phyloP scores from a whole-genome alignment of 805 yeast genomes.

The Middelhovenomyces tepae region DNA sequence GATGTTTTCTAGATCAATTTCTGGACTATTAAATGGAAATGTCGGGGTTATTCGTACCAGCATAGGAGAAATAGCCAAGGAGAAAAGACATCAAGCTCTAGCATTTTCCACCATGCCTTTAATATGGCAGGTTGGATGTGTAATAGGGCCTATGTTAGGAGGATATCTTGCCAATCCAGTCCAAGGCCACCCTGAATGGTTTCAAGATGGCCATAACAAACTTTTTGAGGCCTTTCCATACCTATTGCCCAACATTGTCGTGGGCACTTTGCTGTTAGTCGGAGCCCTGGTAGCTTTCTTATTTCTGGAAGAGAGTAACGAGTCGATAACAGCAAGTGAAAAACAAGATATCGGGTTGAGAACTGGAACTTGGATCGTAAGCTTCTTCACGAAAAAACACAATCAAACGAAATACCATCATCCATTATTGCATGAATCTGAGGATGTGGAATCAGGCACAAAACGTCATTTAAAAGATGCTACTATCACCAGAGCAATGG shows the following conservation, averaged over 20 bases:
- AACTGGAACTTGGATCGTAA: constrained; percentile 7
- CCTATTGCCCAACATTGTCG: constrained; percentile 44
- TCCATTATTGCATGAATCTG: too few species aligned
- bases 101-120: constrained; percentile 57
- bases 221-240: constrained; percentile 36
- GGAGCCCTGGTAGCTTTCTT: constrained; percentile 35
- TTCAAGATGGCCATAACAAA: constrained; percentile 7
- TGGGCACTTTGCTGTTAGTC: constrained; percentile 30
- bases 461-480: too few species aligned
- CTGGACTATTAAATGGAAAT: constrained; percentile 57
- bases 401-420: too few species aligned
- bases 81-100: constrained; percentile 50
- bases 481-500: too few species aligned
- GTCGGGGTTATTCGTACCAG: constrained; percentile 55
- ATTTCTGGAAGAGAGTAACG: constrained; percentile 48
- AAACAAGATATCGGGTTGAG: constrained; percentile 1
- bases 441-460: too few species aligned
- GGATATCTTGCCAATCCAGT: constrained; percentile 43
- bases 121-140: constrained; percentile 51
- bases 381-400: too few species aligned
- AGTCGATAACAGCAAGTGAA: constrained; percentile 8
- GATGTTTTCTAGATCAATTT: constrained; percentile 40
- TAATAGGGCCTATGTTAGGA: constrained; percentile 55
- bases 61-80: constrained; percentile 51
- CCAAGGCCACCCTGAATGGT: constrained; percentile 24